Evolutionary conservation across 2,329 filamentous ascomycete genomes (phyloP).

Genomic region (Penicillium sp.): DNA sequence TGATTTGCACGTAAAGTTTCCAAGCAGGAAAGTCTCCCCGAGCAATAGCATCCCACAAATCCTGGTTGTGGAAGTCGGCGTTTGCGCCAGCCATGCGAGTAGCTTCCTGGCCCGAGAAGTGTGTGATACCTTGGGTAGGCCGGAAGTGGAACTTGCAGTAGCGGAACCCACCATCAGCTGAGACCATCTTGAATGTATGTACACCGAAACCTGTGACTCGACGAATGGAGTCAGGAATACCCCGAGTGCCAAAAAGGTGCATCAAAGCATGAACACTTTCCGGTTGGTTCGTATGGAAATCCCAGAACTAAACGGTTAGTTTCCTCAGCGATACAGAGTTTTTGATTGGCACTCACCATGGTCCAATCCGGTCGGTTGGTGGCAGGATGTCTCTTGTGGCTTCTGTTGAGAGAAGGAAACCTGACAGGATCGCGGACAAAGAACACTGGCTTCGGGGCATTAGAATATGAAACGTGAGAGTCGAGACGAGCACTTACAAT

Average conservation of each 20-base stretch:
- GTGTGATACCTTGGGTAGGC: constrained; percentile 55
- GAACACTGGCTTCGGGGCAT: constrained; percentile 38
- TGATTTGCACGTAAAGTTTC: constrained; percentile 55
- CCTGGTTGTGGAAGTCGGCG: constrained; percentile 58
- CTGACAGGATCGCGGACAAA: constrained; percentile 47
- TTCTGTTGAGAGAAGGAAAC: constrained; percentile 50
- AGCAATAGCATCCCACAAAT: constrained; percentile 61
- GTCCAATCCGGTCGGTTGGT: constrained; percentile 65
- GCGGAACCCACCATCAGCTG: constrained; percentile 50
- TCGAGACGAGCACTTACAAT: constrained; percentile 9
- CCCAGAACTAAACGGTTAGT: constrained; percentile 53
- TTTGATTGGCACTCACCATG: constrained; percentile 36
- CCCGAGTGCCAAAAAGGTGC: constrained; percentile 60
- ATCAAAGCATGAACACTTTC: constrained; percentile 61
- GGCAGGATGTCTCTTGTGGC: constrained; percentile 64
- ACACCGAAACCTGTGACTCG: constrained; percentile 55
- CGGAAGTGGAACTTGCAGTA: constrained; percentile 63
- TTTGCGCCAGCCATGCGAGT: constrained; percentile 51
- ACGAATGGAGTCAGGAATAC: constrained; percentile 42
- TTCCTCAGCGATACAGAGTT: neutral
- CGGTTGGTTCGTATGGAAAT: constrained; percentile 55
- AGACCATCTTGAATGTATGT: constrained; percentile 34
- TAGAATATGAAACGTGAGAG: neutral
- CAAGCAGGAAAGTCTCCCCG: constrained; percentile 58
- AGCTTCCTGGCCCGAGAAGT: constrained; percentile 54